Percentiles rank a stretch among this genome's conserved stretches.
phyloP scores from a whole-genome alignment of 2,329 filamentous ascomycete genomes.

The Capronia epimyces region DNA sequence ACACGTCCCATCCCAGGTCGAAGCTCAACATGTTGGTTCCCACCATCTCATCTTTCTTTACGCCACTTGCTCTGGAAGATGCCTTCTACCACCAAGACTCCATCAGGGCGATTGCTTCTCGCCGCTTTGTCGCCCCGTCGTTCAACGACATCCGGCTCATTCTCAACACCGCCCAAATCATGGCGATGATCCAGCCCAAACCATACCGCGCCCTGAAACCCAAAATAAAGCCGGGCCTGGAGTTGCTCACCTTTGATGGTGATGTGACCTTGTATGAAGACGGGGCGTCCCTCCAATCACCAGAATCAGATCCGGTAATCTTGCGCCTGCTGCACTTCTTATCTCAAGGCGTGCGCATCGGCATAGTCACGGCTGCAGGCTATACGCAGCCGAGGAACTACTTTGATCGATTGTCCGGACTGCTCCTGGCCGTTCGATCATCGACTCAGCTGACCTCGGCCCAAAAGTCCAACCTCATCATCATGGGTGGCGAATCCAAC shows the following conservation, averaged over 20 bases:
- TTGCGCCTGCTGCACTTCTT: conserved; percentile 64
- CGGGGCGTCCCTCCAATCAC: conserved; percentile 62
- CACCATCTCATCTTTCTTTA: conserved; percentile 89
- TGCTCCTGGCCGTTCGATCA: conserved; percentile 71
- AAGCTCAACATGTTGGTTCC: conserved; percentile 91
- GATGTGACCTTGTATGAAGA: conserved; percentile 95
- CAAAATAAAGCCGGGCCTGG: conserved; percentile 57
- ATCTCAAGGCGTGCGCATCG: conserved; percentile 71
- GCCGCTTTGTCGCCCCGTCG: conserved; percentile 88
- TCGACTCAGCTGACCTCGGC: conserved; percentile 55
- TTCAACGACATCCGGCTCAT: conserved; percentile 95
- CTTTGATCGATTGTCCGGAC: conserved; percentile 77
- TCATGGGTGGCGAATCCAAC: conserved; percentile 94
- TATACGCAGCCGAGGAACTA: conserved; percentile 86
- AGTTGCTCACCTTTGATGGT: conserved; percentile 92
- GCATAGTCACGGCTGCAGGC: conserved; percentile 93
- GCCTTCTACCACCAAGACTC: conserved; percentile 88
- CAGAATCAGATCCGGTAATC: conserved; percentile 71
- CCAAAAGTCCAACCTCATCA: conserved; percentile 73
- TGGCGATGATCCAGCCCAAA: conserved; percentile 66
- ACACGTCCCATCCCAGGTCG: conserved; percentile 53
- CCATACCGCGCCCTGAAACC: conserved; percentile 17
- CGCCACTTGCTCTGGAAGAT: conserved; percentile 74
- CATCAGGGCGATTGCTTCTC: conserved; percentile 77
- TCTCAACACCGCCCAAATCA: conserved; percentile 89